Percentiles rank a stretch among this genome's conserved stretches.
phyloP scores from a whole-genome alignment of 2,329 filamentous ascomycete genomes.

The Hypoxylon sp. region DNA sequence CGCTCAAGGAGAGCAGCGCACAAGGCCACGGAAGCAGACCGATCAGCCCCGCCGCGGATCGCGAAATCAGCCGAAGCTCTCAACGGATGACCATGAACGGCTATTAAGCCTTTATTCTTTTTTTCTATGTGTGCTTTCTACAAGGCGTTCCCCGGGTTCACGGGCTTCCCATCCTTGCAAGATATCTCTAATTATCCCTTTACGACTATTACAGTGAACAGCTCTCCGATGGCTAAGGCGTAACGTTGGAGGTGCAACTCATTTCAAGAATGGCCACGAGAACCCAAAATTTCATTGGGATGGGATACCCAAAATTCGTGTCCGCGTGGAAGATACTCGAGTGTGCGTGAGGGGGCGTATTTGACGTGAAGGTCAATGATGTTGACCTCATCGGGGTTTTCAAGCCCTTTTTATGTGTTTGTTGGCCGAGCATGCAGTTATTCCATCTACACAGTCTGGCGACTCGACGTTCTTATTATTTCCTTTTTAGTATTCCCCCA shows the following conservation, averaged over 20 bases:
- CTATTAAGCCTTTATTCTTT: constrained; percentile 73
- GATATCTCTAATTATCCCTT: constrained; percentile 40
- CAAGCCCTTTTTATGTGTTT: constrained; percentile 55
- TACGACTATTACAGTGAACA: constrained; percentile 45
- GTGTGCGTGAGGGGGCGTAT: constrained; percentile 43
- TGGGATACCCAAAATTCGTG: constrained; percentile 47
- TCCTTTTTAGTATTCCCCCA: constrained; percentile 60
- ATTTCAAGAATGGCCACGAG: constrained; percentile 43
- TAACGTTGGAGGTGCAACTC: constrained; percentile 35
- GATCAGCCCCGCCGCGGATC: constrained; percentile 94
- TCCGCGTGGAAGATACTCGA: constrained; percentile 42
- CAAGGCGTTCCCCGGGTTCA: constrained; percentile 42
- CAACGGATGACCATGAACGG: constrained; percentile 99
- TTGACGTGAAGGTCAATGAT: constrained; percentile 45
- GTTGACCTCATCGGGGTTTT: constrained; percentile 45
- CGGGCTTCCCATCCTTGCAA: constrained; percentile 35
- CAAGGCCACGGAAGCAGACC: constrained; percentile 86
- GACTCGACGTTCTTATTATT: constrained; percentile 60
- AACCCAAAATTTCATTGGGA: constrained; percentile 34
- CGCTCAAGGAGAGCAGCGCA: constrained; percentile 97
- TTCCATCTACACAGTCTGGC: constrained; percentile 51
- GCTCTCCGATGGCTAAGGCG: constrained; percentile 30
- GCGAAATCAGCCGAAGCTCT: constrained; percentile 95
- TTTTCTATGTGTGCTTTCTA: constrained; percentile 45
- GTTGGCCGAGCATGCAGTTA: constrained; percentile 56